Evolutionary conservation across 2,329 filamentous ascomycete genomes (phyloP).

Genomic region (Claviceps monticola): DNA sequence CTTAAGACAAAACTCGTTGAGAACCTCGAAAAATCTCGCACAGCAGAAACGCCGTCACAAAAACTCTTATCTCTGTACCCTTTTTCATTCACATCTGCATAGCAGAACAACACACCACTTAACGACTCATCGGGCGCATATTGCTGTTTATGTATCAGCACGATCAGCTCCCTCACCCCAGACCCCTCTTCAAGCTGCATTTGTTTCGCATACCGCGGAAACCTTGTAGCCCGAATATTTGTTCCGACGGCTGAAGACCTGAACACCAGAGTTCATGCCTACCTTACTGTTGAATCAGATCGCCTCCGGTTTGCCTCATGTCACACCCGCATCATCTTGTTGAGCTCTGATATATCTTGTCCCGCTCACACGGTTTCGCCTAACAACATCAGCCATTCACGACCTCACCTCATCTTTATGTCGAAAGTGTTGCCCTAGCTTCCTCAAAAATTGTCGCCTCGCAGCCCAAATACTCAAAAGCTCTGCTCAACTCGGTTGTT

Average conservation of each 20-base stretch:
- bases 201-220: conserved; percentile 92
- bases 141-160: conserved; percentile 96
- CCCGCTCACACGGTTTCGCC: conserved; percentile 24
- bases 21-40: not conserved
- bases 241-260: conserved; percentile 75
- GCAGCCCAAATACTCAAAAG: conserved; percentile 8
- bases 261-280: conserved; percentile 41
- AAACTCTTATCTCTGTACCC: not conserved
- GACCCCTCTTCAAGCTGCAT: conserved; percentile 93
- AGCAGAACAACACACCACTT: conserved; percentile 13
- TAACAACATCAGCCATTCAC: conserved; percentile 10
- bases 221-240: conserved; percentile 79
- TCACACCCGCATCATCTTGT: conserved; percentile 37
- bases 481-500: not conserved
- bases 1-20: not conserved
- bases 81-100: not conserved
- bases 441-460: conserved; percentile 6
- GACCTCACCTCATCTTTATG: conserved; percentile 20
- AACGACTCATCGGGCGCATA: conserved; percentile 19
- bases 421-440: conserved; percentile 18
- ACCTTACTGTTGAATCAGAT: conserved; percentile 33
- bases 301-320: conserved; percentile 39
- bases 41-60: not conserved
- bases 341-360: conserved; percentile 36
- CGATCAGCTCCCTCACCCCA: conserved; percentile 79